Percentiles rank a stretch among this genome's conserved stretches.
Conservation (phyloP, 202 grass and related monocot species). For the Carex arenaria region DNA sequence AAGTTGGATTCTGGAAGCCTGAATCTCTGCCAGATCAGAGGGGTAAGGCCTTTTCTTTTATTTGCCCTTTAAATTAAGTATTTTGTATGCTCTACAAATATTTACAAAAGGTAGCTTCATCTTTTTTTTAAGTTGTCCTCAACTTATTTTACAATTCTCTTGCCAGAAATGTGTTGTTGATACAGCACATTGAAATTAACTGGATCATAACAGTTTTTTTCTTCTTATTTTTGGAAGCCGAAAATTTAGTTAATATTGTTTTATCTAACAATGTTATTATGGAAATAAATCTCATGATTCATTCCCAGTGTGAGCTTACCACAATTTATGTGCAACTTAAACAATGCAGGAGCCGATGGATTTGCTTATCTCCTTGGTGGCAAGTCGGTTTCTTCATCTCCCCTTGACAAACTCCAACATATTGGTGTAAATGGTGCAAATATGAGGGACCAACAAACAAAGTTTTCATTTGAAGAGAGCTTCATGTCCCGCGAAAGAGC, state of each 20-base stretch:
- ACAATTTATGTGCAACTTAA: neutral
- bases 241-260: constrained; percentile 17
- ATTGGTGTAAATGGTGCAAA: constrained; percentile 39
- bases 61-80: constrained; percentile 9
- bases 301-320: neutral
- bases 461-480: constrained; percentile 52
- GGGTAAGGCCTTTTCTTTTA: constrained; percentile 41
- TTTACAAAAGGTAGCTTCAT: neutral
- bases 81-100: neutral
- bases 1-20: constrained; percentile 80
- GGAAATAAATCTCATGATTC: neutral
- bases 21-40: constrained; percentile 48
- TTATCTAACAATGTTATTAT: neutral
- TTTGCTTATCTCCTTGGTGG: constrained; percentile 44
- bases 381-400: constrained; percentile 61
- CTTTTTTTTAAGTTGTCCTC: constrained; percentile 11
- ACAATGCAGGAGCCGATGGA: constrained; percentile 13
- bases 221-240: neutral
- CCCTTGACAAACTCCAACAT: constrained; percentile 52
- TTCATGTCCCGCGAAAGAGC: constrained; percentile 49
- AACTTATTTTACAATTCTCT: neutral
- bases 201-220: neutral
- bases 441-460: constrained; percentile 50
- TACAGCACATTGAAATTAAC: constrained; percentile 18
- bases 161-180: constrained; percentile 11